Evolutionary conservation across 768 basidiomycete genomes (phyloP).

Genomic region (Psilocybe subaeruginosa): DNA sequence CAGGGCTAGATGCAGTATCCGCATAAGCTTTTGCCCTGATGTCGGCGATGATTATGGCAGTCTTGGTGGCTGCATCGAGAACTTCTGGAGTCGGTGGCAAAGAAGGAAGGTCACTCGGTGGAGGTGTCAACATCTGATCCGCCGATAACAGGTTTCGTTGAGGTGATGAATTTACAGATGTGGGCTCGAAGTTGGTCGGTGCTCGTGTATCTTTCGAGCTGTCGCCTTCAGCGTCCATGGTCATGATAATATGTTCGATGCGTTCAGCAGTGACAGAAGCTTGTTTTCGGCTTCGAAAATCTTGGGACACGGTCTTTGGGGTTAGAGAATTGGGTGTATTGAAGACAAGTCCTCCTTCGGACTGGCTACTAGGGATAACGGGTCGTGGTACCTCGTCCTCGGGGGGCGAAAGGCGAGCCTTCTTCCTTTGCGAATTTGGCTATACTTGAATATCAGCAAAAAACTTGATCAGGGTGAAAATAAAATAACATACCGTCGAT

Average conservation of each 20-base stretch:
- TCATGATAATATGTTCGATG: background rate
- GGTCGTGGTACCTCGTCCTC: constrained; percentile 26
- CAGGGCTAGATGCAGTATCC: constrained; percentile 46
- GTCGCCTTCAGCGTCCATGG: constrained; percentile 6
- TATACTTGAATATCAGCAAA: constrained; percentile 4
- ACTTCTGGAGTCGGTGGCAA: constrained; percentile 34
- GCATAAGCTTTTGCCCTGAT: constrained; percentile 68
- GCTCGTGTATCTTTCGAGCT: too few species aligned
- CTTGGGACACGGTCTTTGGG: background rate
- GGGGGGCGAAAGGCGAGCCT: constrained; percentile 39
- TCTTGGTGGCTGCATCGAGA: constrained; percentile 44
- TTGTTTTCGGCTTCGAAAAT: background rate
- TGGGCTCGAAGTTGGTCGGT: background rate
- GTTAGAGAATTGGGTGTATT: background rate
- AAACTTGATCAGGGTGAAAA: background rate
- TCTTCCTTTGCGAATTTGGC: constrained; percentile 33
- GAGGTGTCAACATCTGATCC: constrained; percentile 24
- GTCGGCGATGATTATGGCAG: constrained; percentile 61
- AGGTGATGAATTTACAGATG: background rate
- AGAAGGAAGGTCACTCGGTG: constrained; percentile 22
- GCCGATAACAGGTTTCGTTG: background rate
- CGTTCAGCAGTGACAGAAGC: background rate
- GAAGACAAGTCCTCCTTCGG: constrained; percentile 40
- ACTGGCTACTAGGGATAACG: constrained; percentile 66
- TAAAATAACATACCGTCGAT: constrained; percentile 21